Percentiles rank a stretch among this genome's conserved stretches.
Conservation (phyloP, 1,284 basidiomycete genomes). For the Marasmius tenuissimus region DNA sequence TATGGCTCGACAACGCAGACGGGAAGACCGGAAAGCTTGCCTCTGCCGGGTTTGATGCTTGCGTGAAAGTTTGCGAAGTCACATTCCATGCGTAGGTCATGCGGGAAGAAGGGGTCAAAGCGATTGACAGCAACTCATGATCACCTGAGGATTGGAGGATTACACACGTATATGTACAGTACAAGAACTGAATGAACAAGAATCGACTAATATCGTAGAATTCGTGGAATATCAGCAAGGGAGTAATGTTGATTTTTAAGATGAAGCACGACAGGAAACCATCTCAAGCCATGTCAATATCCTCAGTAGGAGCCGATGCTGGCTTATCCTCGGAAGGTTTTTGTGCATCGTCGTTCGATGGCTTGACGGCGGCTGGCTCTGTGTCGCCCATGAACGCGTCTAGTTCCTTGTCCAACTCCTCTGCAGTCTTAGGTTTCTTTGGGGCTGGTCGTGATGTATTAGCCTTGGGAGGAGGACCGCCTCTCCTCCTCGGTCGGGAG, state of each 20-base stretch:
- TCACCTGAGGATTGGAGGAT: neutral
- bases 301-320: conserved; percentile 9
- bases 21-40: conserved; percentile 53
- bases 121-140: neutral
- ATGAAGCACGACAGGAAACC: conserved; percentile 4
- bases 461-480: neutral
- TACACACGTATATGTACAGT: neutral
- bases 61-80: conserved; percentile 76
- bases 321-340: neutral
- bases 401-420: conserved; percentile 88
- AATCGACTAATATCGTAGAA: neutral
- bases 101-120: neutral
- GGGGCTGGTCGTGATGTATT: conserved; percentile 26
- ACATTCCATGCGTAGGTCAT: conserved; percentile 39
- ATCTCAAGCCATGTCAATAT: conserved; percentile 26
- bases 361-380: conserved; percentile 27
- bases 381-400: conserved; percentile 87
- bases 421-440: conserved; percentile 69
- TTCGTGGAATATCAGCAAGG: neutral
- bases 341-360: conserved; percentile 15
- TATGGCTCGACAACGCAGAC: conserved; percentile 62
- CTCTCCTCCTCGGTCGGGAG: conserved; percentile 20
- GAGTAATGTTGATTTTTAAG: conserved; percentile 1
- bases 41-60: conserved; percentile 83
- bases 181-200: neutral